Evolutionary conservation across 345 rosid genomes (phyloP).

Genomic region (Boechera retrofracta): DNA sequence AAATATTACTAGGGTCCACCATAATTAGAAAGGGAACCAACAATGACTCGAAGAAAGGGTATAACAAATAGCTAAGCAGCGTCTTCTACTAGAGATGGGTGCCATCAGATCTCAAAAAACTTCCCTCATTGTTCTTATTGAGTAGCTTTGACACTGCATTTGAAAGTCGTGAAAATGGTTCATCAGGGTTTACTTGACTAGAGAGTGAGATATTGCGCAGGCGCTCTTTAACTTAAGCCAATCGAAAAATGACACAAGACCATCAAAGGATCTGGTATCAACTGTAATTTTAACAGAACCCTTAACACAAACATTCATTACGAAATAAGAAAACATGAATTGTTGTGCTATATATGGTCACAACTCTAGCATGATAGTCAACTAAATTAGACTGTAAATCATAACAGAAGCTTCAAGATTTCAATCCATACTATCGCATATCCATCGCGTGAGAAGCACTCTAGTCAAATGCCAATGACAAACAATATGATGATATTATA

Average conservation of each 20-base stretch:
- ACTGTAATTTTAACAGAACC: background rate
- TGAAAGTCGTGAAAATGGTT: background rate
- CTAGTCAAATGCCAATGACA: background rate
- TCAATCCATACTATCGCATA: background rate
- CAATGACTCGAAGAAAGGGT: background rate
- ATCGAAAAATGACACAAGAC: background rate
- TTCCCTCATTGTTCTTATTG: background rate
- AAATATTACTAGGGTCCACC: background rate
- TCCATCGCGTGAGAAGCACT: background rate
- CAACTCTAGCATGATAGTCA: background rate
- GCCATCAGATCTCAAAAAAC: background rate
- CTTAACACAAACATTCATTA: background rate
- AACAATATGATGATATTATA: background rate
- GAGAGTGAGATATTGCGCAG: background rate
- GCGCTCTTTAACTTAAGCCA: background rate
- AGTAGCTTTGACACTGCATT: background rate
- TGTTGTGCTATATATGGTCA: background rate
- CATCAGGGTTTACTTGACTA: conserved; percentile 5
- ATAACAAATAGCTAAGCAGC: background rate
- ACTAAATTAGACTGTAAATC: background rate
- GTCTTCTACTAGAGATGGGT: background rate
- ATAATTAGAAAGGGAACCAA: background rate
- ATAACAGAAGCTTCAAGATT: conserved; percentile 3
- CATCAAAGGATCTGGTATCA: background rate
- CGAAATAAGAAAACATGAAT: background rate